Evolutionary conservation across 164 flowering plant species (phyloP), one percentile per base, ranked within the genome.

Genomic region (Hamamelis virginiana): DNA sequence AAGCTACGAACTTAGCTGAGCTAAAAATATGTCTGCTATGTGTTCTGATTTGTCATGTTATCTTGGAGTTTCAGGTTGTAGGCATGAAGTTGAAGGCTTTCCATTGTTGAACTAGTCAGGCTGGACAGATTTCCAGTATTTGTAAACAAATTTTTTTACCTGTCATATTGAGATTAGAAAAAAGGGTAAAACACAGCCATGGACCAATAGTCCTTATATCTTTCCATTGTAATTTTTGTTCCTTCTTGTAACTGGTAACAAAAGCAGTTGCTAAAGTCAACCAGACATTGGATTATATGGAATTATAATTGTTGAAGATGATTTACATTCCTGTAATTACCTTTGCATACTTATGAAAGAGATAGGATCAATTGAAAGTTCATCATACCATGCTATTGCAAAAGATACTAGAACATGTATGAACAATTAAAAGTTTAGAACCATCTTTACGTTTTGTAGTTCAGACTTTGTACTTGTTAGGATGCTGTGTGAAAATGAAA

Each of bases 1-100:
- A 88, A 86, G 88, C 15, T n/a, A 62, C 23, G 44, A 26, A 33
- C 66, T 45, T 22, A 27, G 19, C n/a, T 13, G 16, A 23, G 13
- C 28, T 50, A 0, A 43, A 43, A 62, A 11, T 13, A 8, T 21
- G 41, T 12, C 22, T 62, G 27, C 52, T 46, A 45, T 23, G 45
- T 13, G 18, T 22, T 21, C 2, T n/a, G 46, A 4, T 33, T 33
- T 33, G 33, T 59, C 12, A 61, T 22, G 66, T 6, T 1, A 45
- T 63, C n/a, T 22, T 64, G 59, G 33, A 13, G 53, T 67, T 66
- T 50, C 78, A 75, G 78, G 72, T 66, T 75, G 48, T 71, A 75
- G 71, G 60, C 56, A 26, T n/a, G 26, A 22, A 51, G 51, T 52
- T 61, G 50, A 28, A 38, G 33, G 45, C 14, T 21, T 50, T 33